Evolutionary conservation across 2,329 filamentous ascomycete genomes (phyloP).

Genomic region (Aspergillus latus): DNA sequence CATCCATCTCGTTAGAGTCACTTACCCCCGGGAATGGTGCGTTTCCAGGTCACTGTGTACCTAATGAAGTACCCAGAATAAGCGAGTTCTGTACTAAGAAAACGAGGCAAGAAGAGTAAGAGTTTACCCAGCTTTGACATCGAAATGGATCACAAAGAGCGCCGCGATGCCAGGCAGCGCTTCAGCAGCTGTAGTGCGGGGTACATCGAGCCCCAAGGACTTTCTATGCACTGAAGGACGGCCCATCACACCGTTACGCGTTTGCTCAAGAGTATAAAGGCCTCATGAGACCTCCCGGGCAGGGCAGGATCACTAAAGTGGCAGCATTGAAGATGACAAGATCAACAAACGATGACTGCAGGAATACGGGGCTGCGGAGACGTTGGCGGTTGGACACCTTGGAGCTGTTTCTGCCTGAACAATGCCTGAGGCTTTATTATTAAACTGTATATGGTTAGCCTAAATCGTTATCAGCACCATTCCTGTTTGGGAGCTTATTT

Average conservation of each 20-base stretch:
- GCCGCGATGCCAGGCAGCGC: constrained; percentile 62
- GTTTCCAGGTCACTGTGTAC: constrained; percentile 86
- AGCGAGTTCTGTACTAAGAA: background rate
- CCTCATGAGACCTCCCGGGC: constrained; percentile 25
- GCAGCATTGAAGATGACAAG: constrained; percentile 15
- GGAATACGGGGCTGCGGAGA: constrained; percentile 12
- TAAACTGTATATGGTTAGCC: constrained; percentile 8
- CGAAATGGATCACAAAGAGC: constrained; percentile 86
- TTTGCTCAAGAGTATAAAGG: constrained; percentile 12
- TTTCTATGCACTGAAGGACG: constrained; percentile 31
- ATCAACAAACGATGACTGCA: background rate
- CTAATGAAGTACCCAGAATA: constrained; percentile 38
- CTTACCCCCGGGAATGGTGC: constrained; percentile 65
- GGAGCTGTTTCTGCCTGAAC: constrained; percentile 8
- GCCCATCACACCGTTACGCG: constrained; percentile 28
- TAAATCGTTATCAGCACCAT: background rate
- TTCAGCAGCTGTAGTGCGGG: constrained; percentile 32
- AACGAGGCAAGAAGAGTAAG: too few species aligned
- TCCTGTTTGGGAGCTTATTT: background rate
- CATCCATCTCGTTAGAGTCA: background rate
- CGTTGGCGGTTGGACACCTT: background rate
- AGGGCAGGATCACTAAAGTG: constrained; percentile 10
- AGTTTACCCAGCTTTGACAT: constrained; percentile 82
- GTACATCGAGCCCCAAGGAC: constrained; percentile 36
- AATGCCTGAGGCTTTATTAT: background rate